Evolutionary conservation across 768 basidiomycete genomes (phyloP).

Genomic region (Daedaleopsis sinensis): DNA sequence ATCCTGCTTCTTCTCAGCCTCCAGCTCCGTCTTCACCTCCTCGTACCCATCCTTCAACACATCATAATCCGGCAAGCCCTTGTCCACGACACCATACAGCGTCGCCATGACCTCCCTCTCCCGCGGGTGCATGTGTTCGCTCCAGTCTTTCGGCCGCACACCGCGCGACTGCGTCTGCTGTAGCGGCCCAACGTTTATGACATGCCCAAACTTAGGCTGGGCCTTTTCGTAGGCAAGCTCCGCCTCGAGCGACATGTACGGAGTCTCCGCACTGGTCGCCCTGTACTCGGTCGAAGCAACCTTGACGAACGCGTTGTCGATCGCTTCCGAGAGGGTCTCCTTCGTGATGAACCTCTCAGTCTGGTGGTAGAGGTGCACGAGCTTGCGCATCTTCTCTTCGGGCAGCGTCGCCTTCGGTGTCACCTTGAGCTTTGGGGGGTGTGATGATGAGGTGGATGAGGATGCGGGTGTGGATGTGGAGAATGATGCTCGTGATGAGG

Average conservation of each 20-base stretch:
- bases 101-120: conserved; percentile 52
- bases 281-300: background rate
- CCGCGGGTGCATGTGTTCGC: conserved; percentile 29
- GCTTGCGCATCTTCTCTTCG: conserved; percentile 63
- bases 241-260: conserved; percentile 19
- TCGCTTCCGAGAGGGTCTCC: conserved; percentile 64
- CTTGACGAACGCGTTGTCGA: conserved; percentile 63
- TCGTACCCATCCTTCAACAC: conserved; percentile 31
- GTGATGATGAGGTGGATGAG: conserved; percentile 1
- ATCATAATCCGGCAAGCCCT: conserved; percentile 47
- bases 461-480: conserved; percentile 6
- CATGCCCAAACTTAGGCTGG: conserved; percentile 22
- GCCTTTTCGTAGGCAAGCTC: conserved; percentile 18
- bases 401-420: conserved; percentile 41
- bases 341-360: conserved; percentile 68
- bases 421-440: conserved; percentile 7
- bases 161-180: conserved; percentile 28
- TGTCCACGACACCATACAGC: conserved; percentile 51
- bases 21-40: conserved; percentile 5
- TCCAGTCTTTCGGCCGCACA: conserved; percentile 18
- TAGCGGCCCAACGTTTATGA: conserved; percentile 2
- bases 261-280: conserved; percentile 11
- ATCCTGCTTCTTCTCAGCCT: background rate
- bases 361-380: conserved; percentile 80
- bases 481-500: conserved; percentile 19